Evolutionary conservation across 345 rosid species (phyloP).

Genomic region (Pistacia integerrima): DNA sequence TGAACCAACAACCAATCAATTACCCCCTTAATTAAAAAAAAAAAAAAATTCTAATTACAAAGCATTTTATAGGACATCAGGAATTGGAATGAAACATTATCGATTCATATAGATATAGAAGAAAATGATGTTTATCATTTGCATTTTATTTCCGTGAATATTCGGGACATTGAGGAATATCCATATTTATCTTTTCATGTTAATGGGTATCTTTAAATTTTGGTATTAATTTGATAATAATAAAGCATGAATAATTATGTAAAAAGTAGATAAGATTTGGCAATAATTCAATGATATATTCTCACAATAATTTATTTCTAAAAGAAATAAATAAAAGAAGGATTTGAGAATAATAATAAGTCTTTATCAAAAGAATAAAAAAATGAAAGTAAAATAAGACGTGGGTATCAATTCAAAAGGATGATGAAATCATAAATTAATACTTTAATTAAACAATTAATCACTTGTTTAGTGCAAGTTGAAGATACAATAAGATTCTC

Average conservation of each 20-base stretch:
- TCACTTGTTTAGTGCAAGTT: constrained; percentile 9
- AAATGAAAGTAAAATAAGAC: neutral
- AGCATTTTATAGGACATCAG: too few relatives aligned
- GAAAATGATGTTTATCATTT: too few relatives aligned
- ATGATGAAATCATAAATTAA: neutral
- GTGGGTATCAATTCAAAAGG: neutral
- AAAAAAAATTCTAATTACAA: too few relatives aligned
- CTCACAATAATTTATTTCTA: neutral
- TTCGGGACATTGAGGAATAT: too few relatives aligned
- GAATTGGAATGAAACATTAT: too few relatives aligned
- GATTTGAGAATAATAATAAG: too few relatives aligned
- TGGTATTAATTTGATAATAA: neutral
- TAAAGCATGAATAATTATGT: too few relatives aligned
- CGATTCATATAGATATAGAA: too few relatives aligned
- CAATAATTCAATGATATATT: neutral
- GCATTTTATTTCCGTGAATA: too few relatives aligned
- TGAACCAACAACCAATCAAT: too few relatives aligned
- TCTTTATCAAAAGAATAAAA: neutral
- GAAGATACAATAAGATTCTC: neutral
- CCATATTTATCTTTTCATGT: neutral
- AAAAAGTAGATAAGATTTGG: too few relatives aligned
- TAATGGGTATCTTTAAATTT: neutral
- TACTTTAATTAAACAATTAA: neutral
- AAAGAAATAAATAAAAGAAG: neutral
- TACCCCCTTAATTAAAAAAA: too few relatives aligned